phyloP scores from a whole-genome alignment of 306 rosid species.

The Glycine tomentella region DNA sequence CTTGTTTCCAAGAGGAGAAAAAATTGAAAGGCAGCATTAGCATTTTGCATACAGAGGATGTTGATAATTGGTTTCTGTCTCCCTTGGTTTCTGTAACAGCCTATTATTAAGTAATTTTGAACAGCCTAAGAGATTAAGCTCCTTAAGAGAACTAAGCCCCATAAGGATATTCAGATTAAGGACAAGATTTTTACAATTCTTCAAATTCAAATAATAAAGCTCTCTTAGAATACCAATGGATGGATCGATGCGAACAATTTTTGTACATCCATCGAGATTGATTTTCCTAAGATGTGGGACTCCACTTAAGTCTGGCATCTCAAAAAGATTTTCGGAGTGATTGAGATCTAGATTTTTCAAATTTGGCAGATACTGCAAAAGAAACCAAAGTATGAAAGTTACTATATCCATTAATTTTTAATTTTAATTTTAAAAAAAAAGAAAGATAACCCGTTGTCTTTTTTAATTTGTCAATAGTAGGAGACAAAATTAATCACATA shows the following conservation, averaged over 20 bases:
- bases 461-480: no score
- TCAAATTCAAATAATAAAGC: not conserved
- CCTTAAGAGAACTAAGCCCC: not conserved
- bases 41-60: not conserved
- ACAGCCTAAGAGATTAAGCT: not conserved
- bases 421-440: no score
- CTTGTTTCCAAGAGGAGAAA: not conserved
- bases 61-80: not conserved
- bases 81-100: not conserved
- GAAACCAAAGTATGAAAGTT: no score
- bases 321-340: not conserved
- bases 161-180: not conserved
- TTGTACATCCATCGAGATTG: not conserved
- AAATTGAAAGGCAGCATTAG: not conserved
- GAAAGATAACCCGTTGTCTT: no score
- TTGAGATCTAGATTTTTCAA: not conserved
- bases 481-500: no score
- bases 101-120: not conserved
- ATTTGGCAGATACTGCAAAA: no score
- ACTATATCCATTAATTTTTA: no score
- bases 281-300: not conserved
- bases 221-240: constrained; percentile 10
- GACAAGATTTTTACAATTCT: not conserved
- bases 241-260: not conserved
- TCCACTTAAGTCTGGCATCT: not conserved